Evolutionary conservation across 2,329 filamentous ascomycete genomes (phyloP).

Genomic region (Calonectria leucothoes): DNA sequence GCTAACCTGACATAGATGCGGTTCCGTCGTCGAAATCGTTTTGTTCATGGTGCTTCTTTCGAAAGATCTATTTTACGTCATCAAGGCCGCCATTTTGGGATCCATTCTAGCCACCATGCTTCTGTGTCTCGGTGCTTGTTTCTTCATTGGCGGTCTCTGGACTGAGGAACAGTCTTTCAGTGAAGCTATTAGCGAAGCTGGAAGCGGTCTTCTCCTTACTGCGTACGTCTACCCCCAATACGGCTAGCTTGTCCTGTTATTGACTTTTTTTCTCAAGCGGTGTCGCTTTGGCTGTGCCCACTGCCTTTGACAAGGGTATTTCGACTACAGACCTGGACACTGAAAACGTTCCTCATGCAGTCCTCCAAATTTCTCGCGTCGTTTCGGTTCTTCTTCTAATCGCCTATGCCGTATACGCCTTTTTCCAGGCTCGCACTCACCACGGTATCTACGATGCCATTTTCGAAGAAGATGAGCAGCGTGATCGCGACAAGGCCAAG

Average conservation of each 20-base stretch:
- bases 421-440: conserved; percentile 82
- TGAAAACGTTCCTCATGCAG: conserved; percentile 60
- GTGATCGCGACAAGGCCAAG: conserved; percentile 72
- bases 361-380: conserved; percentile 75
- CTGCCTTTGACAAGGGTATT: conserved; percentile 66
- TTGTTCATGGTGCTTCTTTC: conserved; percentile 81
- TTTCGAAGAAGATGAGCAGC: conserved; percentile 76
- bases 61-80: conserved; percentile 71
- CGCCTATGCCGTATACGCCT: conserved; percentile 74
- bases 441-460: conserved; percentile 82
- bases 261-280: conserved; percentile 43
- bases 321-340: conserved; percentile 35
- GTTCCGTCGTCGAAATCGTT: conserved; percentile 83
- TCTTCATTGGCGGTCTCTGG: conserved; percentile 79
- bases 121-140: conserved; percentile 83
- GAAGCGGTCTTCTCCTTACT: conserved; percentile 80
- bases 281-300: conserved; percentile 56
- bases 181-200: conserved; percentile 81
- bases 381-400: conserved; percentile 78
- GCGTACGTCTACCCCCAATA: conserved; percentile 66
- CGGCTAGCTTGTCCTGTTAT: conserved; percentile 32
- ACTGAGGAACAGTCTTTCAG: conserved; percentile 79
- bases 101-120: conserved; percentile 86
- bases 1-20: conserved; percentile 57
- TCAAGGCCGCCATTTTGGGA: conserved; percentile 85